Evolutionary conservation across 257 asterid species (phyloP).

Genomic region (Linaria vulgaris): DNA sequence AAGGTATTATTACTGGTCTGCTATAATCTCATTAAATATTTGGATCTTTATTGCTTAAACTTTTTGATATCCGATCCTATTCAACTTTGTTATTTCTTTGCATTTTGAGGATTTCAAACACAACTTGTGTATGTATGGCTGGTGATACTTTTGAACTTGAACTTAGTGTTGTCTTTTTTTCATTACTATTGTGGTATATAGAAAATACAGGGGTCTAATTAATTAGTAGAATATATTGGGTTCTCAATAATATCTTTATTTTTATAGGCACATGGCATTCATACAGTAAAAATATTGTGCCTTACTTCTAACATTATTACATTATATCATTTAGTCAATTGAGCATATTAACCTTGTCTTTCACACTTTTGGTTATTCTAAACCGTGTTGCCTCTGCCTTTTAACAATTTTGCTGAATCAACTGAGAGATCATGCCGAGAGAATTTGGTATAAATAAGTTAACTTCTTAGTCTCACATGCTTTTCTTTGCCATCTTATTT

Average conservation of each 20-base stretch:
- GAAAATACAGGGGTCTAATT: conserved; percentile 14
- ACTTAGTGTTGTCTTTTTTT: conserved; percentile 20
- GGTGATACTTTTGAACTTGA: conserved; percentile 93
- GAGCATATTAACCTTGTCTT: not conserved
- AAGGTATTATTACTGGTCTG: conserved; percentile 52
- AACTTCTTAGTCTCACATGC: conserved; percentile 16
- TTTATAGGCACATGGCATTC: conserved; percentile 18
- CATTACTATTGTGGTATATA: conserved; percentile 6
- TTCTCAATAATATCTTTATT: not conserved
- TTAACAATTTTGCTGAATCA: conserved; percentile 87
- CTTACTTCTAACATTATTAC: conserved; percentile 1
- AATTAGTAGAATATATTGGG: too few relatives aligned
- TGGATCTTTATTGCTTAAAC: conserved; percentile 12
- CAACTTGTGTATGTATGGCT: conserved; percentile 97
- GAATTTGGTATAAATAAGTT: conserved; percentile 55
- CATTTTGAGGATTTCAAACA: conserved; percentile 51
- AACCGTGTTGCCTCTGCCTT: conserved; percentile 84
- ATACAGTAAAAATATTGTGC: conserved; percentile 14
- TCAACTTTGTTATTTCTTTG: conserved; percentile 16
- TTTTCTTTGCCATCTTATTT: not conserved
- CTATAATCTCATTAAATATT: conserved; percentile 15
- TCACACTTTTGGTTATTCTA: conserved; percentile 27
- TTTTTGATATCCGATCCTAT: conserved; percentile 2
- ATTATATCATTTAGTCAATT: conserved; percentile 17
- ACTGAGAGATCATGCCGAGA: conserved; percentile 91